These are phyloP conservation scores for Pichia inconspicua DNA, from an alignment of 1,139 yeast species.

Conservation along the genomic window DNA sequence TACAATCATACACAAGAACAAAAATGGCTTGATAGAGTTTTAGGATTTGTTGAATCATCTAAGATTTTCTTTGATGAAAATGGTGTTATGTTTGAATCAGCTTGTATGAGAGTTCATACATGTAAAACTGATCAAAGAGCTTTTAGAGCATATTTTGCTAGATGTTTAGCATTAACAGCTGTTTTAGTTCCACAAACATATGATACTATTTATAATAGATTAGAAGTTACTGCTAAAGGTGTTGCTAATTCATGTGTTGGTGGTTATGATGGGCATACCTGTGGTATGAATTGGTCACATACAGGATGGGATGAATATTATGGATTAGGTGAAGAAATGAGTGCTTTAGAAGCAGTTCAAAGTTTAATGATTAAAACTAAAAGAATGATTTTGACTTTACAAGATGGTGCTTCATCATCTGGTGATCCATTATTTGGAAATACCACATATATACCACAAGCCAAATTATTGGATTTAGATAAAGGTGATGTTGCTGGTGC, in stretches of 20 bases:
- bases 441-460: conserved; percentile 21
- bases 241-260: conserved; percentile 83
- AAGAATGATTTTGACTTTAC: conserved; percentile 52
- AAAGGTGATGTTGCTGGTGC: conserved; percentile 82
- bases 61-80: conserved; percentile 47
- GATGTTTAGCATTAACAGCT: conserved; percentile 72
- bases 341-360: conserved; percentile 73
- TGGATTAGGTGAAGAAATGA: conserved; percentile 94
- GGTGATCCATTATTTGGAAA: conserved; percentile 60
- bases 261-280: conserved; percentile 81
- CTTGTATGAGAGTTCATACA: conserved; percentile 57
- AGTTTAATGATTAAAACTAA: conserved; percentile 47
- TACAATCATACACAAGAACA: conserved; percentile 66
- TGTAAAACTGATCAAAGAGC: conserved; percentile 90
- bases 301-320: conserved; percentile 70
- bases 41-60: conserved; percentile 36
- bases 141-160: conserved; percentile 73
- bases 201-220: conserved; percentile 41
- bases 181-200: conserved; percentile 58
- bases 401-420: conserved; percentile 51
- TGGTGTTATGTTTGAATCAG: conserved; percentile 63
- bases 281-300: conserved; percentile 75
- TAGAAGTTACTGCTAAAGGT: conserved; percentile 61
- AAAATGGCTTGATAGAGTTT: conserved; percentile 59
- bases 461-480: conserved; percentile 38